phyloP scores from a whole-genome alignment of 2,329 filamentous ascomycete genomes.

The Colletotrichum nymphaeae region DNA sequence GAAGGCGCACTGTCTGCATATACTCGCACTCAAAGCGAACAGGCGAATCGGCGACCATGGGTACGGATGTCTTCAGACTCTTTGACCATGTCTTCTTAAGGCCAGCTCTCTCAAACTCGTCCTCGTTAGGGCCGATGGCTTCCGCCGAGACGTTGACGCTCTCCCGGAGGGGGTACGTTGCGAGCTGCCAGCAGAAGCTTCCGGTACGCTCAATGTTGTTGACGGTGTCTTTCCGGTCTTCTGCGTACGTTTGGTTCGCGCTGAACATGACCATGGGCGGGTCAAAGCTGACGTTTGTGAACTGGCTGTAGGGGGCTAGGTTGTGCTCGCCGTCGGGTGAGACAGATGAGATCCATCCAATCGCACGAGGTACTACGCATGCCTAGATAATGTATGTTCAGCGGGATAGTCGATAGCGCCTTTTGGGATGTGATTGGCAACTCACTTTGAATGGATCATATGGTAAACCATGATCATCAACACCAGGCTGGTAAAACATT shows the following conservation, averaged over 20 bases:
- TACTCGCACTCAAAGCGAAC: slow-evolving; percentile 24
- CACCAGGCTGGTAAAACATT: slow-evolving; percentile 17
- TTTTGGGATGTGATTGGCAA: neutral
- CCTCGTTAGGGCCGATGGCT: neutral
- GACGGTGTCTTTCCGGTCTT: slow-evolving; percentile 11
- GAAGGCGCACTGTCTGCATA: slow-evolving; percentile 21
- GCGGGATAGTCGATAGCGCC: neutral
- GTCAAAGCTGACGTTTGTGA: slow-evolving; percentile 20
- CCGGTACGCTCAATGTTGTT: slow-evolving; percentile 15
- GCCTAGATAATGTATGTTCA: neutral
- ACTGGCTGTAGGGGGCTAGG: slow-evolving; percentile 12
- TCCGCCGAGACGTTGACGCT: slow-evolving; percentile 17
- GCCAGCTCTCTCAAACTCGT: slow-evolving; percentile 7
- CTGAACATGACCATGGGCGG: slow-evolving; percentile 24
- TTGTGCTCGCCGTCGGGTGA: slow-evolving; percentile 9
- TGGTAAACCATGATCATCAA: slow-evolving; percentile 4
- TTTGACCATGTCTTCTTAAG: slow-evolving; percentile 12
- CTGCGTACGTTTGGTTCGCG: neutral
- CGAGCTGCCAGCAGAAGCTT: slow-evolving; percentile 17
- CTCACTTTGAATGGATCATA: slow-evolving; percentile 16
- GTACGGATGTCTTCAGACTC: neutral
- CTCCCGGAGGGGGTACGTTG: slow-evolving; percentile 6
- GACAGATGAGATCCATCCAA: slow-evolving; percentile 19
- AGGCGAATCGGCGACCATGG: slow-evolving; percentile 1
- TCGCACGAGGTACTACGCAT: slow-evolving; percentile 16